These are phyloP conservation scores for Kwoniella dejecticola DNA, from an alignment of 768 basidiomycete species.

Conservation along the genomic window DNA sequence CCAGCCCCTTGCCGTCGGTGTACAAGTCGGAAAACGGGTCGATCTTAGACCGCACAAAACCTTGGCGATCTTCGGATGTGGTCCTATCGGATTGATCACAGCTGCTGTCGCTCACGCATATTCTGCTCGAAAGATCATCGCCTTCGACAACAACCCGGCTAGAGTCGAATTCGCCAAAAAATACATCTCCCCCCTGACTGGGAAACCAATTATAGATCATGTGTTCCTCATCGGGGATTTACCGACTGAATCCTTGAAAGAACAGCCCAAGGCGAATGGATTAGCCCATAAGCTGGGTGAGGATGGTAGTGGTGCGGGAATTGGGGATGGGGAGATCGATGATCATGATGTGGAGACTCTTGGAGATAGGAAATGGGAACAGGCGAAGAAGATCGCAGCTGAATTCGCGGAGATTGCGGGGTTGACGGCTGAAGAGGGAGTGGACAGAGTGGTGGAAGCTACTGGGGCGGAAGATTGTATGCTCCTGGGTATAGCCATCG, in stretches of 20 bases:
- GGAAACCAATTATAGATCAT: constrained; percentile 51
- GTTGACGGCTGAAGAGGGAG: constrained; percentile 42
- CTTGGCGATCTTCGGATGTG: constrained; percentile 49
- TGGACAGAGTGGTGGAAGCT: constrained; percentile 49
- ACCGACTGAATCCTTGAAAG: constrained; percentile 22
- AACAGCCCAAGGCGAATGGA: constrained; percentile 8
- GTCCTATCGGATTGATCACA: constrained; percentile 50
- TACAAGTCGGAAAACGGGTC: constrained; percentile 48
- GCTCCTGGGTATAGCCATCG: constrained; percentile 45
- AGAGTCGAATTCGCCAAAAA: constrained; percentile 49
- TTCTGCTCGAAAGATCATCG: constrained; percentile 46
- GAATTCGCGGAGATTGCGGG: constrained; percentile 35
- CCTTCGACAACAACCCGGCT: constrained; percentile 42
- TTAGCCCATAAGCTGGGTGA: constrained; percentile 25
- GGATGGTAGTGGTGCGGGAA: constrained; percentile 21
- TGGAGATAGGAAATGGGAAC: constrained; percentile 45
- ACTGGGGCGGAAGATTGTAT: constrained; percentile 43
- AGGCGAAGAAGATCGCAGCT: constrained; percentile 34
- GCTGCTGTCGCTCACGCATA: constrained; percentile 53
- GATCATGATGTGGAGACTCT: constrained; percentile 28
- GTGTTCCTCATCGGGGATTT: constrained; percentile 42
- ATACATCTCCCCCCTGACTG: constrained; percentile 48
- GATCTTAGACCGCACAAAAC: constrained; percentile 44
- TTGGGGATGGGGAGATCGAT: constrained; percentile 35
- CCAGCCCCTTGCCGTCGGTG: constrained; percentile 50